Evolutionary conservation across 208 protist genomes (phyloP).

Genomic region (Leishmania braziliensis): DNA sequence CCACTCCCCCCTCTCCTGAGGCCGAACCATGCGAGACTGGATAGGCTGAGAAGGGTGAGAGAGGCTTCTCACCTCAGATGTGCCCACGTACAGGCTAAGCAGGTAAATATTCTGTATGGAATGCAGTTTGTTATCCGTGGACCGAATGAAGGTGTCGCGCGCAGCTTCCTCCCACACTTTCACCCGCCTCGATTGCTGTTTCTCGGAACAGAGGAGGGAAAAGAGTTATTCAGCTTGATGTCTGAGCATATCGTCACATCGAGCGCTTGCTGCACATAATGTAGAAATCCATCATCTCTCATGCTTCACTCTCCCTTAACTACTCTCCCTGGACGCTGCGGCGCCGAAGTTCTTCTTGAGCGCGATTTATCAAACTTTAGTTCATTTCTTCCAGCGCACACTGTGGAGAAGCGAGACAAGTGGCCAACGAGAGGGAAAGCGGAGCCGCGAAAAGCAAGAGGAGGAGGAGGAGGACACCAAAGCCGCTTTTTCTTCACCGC

Average conservation of each 20-base stretch:
- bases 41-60: not conserved
- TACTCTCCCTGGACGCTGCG: not conserved
- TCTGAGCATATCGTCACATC: too few relatives aligned
- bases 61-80: not conserved
- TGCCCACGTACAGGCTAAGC: not conserved
- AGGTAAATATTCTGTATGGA: not conserved
- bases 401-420: not conserved
- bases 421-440: not conserved
- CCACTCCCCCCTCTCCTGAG: not conserved
- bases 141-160: not conserved
- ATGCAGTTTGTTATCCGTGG: not conserved
- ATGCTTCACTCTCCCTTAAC: not conserved
- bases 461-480: not conserved
- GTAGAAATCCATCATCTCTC: not conserved
- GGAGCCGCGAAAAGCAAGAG: not conserved
- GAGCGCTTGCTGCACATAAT: not conserved
- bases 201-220: not conserved
- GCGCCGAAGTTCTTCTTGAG: not conserved
- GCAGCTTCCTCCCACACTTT: not conserved
- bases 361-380: not conserved
- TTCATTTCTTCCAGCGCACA: not conserved
- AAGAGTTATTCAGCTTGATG: not conserved
- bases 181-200: not conserved
- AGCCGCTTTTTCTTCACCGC: not conserved
- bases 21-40: not conserved